These are phyloP conservation scores for Macroventuria anomochaeta DNA, from an alignment of 2,329 filamentous ascomycete genomes.

Conservation along the genomic window DNA sequence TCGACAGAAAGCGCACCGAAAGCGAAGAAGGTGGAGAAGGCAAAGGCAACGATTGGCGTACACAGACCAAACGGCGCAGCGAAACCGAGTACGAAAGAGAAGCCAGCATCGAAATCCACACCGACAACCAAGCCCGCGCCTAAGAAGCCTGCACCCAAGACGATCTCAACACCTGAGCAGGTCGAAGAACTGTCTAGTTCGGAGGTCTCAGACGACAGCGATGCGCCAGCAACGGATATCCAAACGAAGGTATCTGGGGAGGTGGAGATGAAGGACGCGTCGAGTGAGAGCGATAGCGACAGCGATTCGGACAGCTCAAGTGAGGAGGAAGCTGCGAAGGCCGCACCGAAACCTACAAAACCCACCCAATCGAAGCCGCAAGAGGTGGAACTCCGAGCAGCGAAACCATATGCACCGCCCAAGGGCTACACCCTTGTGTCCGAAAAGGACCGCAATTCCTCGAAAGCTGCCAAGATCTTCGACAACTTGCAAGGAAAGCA, in stretches of 20 bases:
- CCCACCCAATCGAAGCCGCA: constrained; percentile 31
- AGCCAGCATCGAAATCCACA: constrained; percentile 17
- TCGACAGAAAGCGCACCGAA: constrained; percentile 27
- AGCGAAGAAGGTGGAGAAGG: constrained; percentile 27
- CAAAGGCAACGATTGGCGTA: constrained; percentile 39
- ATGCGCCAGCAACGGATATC: constrained; percentile 25
- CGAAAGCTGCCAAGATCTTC: constrained; percentile 57
- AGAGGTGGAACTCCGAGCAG: constrained; percentile 44
- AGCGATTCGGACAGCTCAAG: constrained; percentile 43
- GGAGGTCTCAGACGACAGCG: constrained; percentile 34
- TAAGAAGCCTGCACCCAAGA: constrained; percentile 33
- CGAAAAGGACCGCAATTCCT: constrained; percentile 52
- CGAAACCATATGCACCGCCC: constrained; percentile 47
- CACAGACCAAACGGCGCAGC: constrained; percentile 38
- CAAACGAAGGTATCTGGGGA: constrained; percentile 26
- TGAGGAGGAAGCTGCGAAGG: constrained; percentile 48
- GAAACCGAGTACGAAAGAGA: constrained; percentile 26
- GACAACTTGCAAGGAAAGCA: constrained; percentile 72
- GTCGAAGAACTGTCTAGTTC: constrained; percentile 35
- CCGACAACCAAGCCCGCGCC: constrained; percentile 19
- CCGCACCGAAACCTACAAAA: constrained; percentile 24
- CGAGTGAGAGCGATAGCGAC: constrained; percentile 21
- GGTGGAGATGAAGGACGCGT: constrained; percentile 20
- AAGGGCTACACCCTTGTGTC: constrained; percentile 57
- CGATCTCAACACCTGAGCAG: constrained; percentile 27